These are phyloP conservation scores for Amborella trichopoda DNA, from an alignment of 164 flowering plant genomes.

Conservation along the genomic window DNA sequence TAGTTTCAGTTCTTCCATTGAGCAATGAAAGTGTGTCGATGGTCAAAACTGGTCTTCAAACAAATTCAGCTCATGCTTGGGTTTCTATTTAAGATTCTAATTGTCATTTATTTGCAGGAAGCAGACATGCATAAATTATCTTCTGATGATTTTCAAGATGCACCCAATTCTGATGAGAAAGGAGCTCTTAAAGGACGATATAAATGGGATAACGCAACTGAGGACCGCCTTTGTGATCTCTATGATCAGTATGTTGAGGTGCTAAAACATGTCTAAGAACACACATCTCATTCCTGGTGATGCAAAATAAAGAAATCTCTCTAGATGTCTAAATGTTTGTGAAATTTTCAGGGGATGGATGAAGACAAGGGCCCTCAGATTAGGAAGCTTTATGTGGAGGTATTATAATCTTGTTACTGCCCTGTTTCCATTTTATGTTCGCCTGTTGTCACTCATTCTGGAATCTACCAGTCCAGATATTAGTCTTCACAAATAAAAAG, in stretches of 20 bases:
- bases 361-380: slow-evolving; percentile 80
- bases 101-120: too few relatives aligned
- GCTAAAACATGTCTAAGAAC: slow-evolving; percentile 1
- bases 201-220: slow-evolving; percentile 58
- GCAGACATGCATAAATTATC: too few relatives aligned
- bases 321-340: neutral
- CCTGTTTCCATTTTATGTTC: neutral
- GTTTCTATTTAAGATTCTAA: too few relatives aligned
- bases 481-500: too few relatives aligned
- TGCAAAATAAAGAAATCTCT: too few relatives aligned
- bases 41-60: too few relatives aligned
- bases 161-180: slow-evolving; percentile 39
- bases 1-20: too few relatives aligned
- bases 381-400: slow-evolving; percentile 88
- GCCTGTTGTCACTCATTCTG: neutral
- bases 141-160: slow-evolving; percentile 62
- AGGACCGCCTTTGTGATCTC: slow-evolving; percentile 91
- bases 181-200: slow-evolving; percentile 33
- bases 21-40: too few relatives aligned
- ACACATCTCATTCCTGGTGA: neutral
- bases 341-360: slow-evolving; percentile 78
- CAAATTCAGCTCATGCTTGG: too few relatives aligned
- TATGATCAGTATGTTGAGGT: slow-evolving; percentile 93
- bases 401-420: too few relatives aligned
- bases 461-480: too few relatives aligned